Evolutionary conservation across 1,284 basidiomycete species (phyloP).

Genomic region (Neolentinus lepideus): DNA sequence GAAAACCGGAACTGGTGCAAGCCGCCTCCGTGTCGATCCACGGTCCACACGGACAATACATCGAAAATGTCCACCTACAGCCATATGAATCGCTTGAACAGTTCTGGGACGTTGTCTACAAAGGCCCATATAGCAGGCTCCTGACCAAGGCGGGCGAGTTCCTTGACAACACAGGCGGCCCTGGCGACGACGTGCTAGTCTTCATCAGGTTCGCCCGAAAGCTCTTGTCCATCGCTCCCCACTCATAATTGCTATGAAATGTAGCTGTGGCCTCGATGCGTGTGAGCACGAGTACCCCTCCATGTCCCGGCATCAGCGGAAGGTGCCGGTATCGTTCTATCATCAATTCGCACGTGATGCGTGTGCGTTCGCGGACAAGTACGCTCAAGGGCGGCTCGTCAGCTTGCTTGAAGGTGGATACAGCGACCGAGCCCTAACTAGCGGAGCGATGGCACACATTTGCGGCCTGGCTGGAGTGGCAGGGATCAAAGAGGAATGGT

Average conservation of each 20-base stretch:
- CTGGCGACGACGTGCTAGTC: conserved; percentile 68
- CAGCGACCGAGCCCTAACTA: conserved; percentile 81
- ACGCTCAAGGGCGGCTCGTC: conserved; percentile 68
- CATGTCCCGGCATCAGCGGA: conserved; percentile 92
- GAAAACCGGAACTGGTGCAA: conserved; percentile 70
- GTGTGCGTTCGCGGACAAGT: conserved; percentile 56
- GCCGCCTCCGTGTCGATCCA: conserved; percentile 81
- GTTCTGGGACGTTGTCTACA: conserved; percentile 76
- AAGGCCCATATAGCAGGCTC: conserved; percentile 58
- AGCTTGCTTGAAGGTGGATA: conserved; percentile 96
- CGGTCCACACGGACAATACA: conserved; percentile 83
- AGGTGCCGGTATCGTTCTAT: conserved; percentile 87
- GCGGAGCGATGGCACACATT: conserved; percentile 77
- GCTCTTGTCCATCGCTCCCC: background rate
- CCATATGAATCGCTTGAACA: conserved; percentile 68
- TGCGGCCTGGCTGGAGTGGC: conserved; percentile 48
- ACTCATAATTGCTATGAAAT: background rate
- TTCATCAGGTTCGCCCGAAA: conserved; percentile 75
- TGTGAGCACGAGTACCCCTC: conserved; percentile 86
- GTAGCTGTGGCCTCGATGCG: conserved; percentile 87
- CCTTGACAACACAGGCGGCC: conserved; percentile 56
- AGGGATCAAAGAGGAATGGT: conserved; percentile 52
- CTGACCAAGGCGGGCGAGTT: conserved; percentile 74
- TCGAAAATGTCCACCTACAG: conserved; percentile 88
- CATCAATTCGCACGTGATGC: conserved; percentile 78